A percentile compares a stretch with the other conserved stretches of the same genome.
These are phyloP conservation scores for Beauveria asiatica DNA, from an alignment of 2,329 filamentous ascomycete genomes.

Conservation along the genomic window DNA sequence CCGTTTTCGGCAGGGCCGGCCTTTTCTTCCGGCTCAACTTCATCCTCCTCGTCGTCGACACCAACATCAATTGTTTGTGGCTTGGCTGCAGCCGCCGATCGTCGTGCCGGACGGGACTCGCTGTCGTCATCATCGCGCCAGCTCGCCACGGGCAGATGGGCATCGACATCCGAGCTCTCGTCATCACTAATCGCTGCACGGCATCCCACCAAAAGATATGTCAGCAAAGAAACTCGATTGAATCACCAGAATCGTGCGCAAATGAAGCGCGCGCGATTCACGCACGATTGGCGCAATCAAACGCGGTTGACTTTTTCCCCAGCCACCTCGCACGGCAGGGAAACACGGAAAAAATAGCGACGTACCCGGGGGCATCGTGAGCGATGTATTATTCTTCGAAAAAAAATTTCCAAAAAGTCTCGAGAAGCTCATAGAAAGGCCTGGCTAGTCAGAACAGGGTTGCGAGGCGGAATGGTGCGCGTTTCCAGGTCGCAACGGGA, in stretches of 20 bases:
- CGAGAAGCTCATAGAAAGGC: slow-evolving; percentile 3
- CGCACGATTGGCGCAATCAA: not conserved
- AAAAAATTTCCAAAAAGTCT: slow-evolving; percentile 6
- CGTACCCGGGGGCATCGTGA: slow-evolving; percentile 10
- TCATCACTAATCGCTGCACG: slow-evolving; percentile 30
- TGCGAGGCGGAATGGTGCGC: not conserved
- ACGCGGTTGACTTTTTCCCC: not conserved
- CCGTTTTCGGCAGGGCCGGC: not conserved
- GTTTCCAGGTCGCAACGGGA: not conserved
- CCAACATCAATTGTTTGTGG: slow-evolving; percentile 27
- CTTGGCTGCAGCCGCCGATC: slow-evolving; percentile 20
- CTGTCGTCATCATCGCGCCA: slow-evolving; percentile 17
- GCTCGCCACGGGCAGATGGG: slow-evolving; percentile 16
- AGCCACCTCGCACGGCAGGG: not conserved
- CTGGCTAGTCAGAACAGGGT: not conserved
- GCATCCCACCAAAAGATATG: not conserved
- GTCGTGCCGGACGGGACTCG: slow-evolving; percentile 15
- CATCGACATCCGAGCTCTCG: slow-evolving; percentile 25
- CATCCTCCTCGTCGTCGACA: slow-evolving; percentile 31
- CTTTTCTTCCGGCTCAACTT: slow-evolving; percentile 32
- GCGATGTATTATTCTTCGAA: not conserved
- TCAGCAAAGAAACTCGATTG: not conserved
- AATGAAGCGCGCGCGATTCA: not conserved
- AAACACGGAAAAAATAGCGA: not conserved
- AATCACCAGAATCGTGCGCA: not conserved